Evolutionary conservation across 441 rosid species (phyloP), one percentile per base, ranked within the genome.

Genomic region (Sinapis alba): DNA sequence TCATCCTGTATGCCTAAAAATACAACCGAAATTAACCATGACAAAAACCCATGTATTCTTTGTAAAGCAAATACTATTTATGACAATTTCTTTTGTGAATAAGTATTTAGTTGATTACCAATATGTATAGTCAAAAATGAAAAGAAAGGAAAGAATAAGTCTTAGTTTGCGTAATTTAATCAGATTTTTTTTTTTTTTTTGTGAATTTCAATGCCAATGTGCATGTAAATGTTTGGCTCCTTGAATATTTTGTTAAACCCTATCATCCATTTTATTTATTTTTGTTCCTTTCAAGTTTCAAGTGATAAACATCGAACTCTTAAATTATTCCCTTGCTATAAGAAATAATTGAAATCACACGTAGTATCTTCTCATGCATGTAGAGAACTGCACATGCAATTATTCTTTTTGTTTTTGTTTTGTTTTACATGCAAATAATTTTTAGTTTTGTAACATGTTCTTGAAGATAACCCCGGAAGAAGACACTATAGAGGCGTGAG

Each of bases 401-500:
- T 41, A 66, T 45, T 2, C 0, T 7, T 50, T 30, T 1, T 11
- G 9, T 34, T 34, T 21, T 34, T 11, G 1, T 32, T 38, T 8
- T 9, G n/a, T 45, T 27, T 38, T 9, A 5, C 57, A 62, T 66
- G 62, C 21, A 50, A n/a, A 50, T 16, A 50, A 50, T 1, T 30
- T 2, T 12, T 19, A 3, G 26, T 36, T 21, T 10, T 11, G 28
- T 45, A 16, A 3, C 58, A 64, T 71, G 56, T 68, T 32, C 54
- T 65, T 80, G 70, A 78, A 89, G 93, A 81, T 60, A 79, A 7
- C 56, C 70, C 87, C 30, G 84, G 87, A 81, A 87, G 71, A 77
- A 81, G 89, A 62, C 97, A 88, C 69, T 94, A 92, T 73, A 84
- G 98, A 72, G 98, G 98, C 36, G 94, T 93, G 30, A 76, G 98